Evolutionary conservation across 768 basidiomycete species (phyloP).

Genomic region (Trametes villosa): DNA sequence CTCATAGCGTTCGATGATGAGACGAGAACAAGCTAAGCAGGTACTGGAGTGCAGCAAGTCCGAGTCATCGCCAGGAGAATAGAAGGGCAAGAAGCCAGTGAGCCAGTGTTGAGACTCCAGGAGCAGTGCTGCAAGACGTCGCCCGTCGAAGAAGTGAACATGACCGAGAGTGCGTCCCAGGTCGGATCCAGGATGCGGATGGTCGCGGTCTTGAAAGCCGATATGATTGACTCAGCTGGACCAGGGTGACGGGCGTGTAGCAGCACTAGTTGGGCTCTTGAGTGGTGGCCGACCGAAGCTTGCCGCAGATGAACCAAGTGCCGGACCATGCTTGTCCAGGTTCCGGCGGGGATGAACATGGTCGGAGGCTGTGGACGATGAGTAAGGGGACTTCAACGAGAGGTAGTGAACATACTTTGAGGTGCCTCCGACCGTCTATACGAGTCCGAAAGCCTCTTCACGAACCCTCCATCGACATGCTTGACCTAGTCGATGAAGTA

Average conservation of each 20-base stretch:
- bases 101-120: neutral
- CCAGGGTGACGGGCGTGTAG: neutral
- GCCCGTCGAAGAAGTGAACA: neutral
- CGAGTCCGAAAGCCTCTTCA: no score
- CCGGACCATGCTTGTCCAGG: no score
- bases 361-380: no score
- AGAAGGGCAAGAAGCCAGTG: neutral
- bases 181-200: no score
- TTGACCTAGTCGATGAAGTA: neutral
- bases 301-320: no score
- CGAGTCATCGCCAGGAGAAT: neutral
- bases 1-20: neutral
- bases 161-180: no score
- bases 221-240: constrained; percentile 4
- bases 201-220: constrained; percentile 1
- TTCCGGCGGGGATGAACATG: no score
- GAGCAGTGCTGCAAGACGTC: neutral
- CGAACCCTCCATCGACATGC: neutral
- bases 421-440: no score
- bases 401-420: no score
- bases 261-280: neutral
- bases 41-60: neutral
- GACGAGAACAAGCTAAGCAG: neutral
- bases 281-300: no score
- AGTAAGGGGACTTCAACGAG: no score